Evolutionary conservation across 2,329 filamentous ascomycete species (phyloP).

Genomic region (Beauveria medogensis): DNA sequence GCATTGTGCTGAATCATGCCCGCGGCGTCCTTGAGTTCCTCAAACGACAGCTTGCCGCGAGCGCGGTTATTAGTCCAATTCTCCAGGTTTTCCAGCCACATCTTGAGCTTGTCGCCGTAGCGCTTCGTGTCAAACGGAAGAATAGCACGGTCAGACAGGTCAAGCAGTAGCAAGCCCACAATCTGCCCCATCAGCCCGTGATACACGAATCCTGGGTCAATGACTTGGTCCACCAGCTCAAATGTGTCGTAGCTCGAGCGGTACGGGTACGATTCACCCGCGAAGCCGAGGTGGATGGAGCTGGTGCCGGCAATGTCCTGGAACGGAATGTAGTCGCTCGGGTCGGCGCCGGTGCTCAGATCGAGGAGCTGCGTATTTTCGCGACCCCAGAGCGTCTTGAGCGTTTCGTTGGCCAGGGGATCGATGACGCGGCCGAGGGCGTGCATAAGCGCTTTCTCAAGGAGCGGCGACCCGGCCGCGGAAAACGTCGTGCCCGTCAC

Average conservation of each 20-base stretch:
- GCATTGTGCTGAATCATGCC: slow-evolving; percentile 42
- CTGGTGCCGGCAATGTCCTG: slow-evolving; percentile 86
- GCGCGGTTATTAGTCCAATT: slow-evolving; percentile 47
- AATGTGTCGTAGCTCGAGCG: slow-evolving; percentile 87
- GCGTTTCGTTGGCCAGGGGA: slow-evolving; percentile 60
- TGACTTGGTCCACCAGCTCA: slow-evolving; percentile 71
- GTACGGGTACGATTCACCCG: slow-evolving; percentile 57
- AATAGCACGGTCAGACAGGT: slow-evolving; percentile 73
- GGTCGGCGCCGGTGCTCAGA: slow-evolving; percentile 57
- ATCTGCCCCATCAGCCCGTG: slow-evolving; percentile 74
- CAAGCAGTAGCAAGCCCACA: slow-evolving; percentile 73
- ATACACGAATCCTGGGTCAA: slow-evolving; percentile 76
- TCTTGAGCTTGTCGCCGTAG: slow-evolving; percentile 59
- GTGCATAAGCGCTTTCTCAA: slow-evolving; percentile 62
- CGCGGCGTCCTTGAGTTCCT: slow-evolving; percentile 45
- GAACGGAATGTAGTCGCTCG: slow-evolving; percentile 72
- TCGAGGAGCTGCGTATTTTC: slow-evolving; percentile 53
- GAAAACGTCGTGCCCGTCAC: slow-evolving; percentile 68
- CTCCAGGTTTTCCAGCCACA: slow-evolving; percentile 60
- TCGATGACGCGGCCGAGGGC: slow-evolving; percentile 69
- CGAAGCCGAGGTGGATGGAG: slow-evolving; percentile 77
- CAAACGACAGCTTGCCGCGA: slow-evolving; percentile 19
- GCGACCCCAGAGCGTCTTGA: slow-evolving; percentile 70
- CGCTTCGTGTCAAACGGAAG: slow-evolving; percentile 71
- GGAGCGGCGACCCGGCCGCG: slow-evolving; percentile 74